Conservation (phyloP, 2,329 filamentous ascomycete species). For the Septoria linicola region DNA sequence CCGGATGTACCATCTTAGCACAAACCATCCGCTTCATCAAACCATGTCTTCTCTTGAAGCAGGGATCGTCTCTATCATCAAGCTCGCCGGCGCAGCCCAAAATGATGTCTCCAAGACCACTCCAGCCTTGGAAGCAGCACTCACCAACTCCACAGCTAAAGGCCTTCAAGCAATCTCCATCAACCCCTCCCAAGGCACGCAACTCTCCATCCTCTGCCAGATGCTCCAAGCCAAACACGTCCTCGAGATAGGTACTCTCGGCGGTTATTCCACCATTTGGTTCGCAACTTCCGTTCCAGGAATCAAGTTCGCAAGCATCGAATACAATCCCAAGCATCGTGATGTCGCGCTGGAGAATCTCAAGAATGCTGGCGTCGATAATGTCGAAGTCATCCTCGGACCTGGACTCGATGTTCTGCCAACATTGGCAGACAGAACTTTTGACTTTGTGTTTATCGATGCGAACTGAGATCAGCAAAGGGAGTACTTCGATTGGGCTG, state of each 20-base stretch:
- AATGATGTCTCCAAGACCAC: conserved; percentile 12
- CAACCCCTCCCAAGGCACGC: conserved; percentile 39
- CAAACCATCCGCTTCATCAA: no score
- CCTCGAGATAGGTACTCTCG: conserved; percentile 40
- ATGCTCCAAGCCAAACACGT: conserved; percentile 32
- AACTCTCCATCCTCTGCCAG: conserved; percentile 42
- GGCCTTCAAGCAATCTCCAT: conserved; percentile 40
- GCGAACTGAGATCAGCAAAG: conserved; percentile 29
- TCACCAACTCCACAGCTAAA: conserved; percentile 17
- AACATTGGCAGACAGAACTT: conserved; percentile 20
- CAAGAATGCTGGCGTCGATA: conserved; percentile 19
- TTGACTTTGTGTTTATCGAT: conserved; percentile 32
- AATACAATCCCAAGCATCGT: conserved; percentile 21
- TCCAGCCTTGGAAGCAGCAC: conserved; percentile 16
- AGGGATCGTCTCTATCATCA: background rate
- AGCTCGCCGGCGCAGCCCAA: conserved; percentile 11
- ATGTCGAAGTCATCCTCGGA: conserved; percentile 24
- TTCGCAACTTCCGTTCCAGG: conserved; percentile 18
- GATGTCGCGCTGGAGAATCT: conserved; percentile 21
- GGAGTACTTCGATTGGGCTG: conserved; percentile 23
- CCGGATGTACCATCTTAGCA: no score
- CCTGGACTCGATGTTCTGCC: conserved; percentile 28
- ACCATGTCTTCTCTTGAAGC: background rate
- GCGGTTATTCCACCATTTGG: conserved; percentile 28
- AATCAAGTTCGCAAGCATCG: conserved; percentile 25